Conservation (phyloP, 306 rosid species). For the Hippophae tibetana region DNA sequence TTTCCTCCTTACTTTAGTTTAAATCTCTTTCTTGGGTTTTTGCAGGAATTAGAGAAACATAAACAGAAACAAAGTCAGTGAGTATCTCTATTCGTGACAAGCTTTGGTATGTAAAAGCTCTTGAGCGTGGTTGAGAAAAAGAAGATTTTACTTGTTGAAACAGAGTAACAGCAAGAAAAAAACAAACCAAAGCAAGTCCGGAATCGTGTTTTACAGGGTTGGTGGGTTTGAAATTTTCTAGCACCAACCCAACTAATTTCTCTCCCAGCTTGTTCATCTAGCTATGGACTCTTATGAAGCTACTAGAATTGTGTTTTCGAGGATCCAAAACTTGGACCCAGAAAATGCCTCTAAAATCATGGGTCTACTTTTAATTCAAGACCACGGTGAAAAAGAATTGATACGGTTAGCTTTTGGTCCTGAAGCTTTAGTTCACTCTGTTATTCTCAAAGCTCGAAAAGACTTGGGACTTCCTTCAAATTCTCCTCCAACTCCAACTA, state of each 20-base stretch:
- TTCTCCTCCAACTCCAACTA: constrained; percentile 65
- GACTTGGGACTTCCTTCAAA: constrained; percentile 60
- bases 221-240: constrained; percentile 26
- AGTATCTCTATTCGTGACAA: constrained; percentile 35
- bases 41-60: constrained; percentile 72
- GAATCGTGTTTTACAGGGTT: constrained; percentile 14
- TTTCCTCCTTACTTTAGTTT: constrained; percentile 6
- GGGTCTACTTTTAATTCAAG: constrained; percentile 89
- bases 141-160: constrained; percentile 42
- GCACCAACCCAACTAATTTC: constrained; percentile 8
- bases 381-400: constrained; percentile 98
- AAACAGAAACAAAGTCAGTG: constrained; percentile 1
- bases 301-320: constrained; percentile 69
- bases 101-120: constrained; percentile 50
- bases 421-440: constrained; percentile 68
- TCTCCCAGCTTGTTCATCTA: too few species aligned
- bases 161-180: constrained; percentile 13
- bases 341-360: constrained; percentile 96
- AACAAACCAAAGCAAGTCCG: neutral
- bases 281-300: constrained; percentile 93
- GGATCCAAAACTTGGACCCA: constrained; percentile 90
- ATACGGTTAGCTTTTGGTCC: constrained; percentile 91
- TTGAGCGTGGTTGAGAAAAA: constrained; percentile 69
- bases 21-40: constrained; percentile 39
- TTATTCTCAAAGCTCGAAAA: constrained; percentile 65